Percentiles rank a stretch among this genome's conserved stretches.
phyloP scores from a whole-genome alignment of 805 yeast species.

The Kregervanrija delftensis region DNA sequence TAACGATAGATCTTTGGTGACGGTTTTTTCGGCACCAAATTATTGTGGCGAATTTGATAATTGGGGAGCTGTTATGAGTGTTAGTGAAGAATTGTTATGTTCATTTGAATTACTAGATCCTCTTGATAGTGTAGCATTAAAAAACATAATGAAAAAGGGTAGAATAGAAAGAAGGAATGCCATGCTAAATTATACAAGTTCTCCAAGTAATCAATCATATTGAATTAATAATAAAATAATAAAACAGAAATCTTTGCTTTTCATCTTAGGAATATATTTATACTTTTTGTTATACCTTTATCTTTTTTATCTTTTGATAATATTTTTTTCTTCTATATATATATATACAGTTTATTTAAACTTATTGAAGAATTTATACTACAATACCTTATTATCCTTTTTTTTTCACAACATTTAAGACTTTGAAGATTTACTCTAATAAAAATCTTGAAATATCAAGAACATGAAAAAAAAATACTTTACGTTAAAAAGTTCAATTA shows the following conservation, averaged over 20 bases:
- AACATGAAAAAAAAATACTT: too few relatives aligned
- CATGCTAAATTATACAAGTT: conserved; percentile 18
- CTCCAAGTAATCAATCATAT: conserved; percentile 15
- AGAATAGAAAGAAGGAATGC: conserved; percentile 76
- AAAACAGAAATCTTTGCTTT: not conserved
- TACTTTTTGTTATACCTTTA: not conserved
- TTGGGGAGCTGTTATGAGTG: conserved; percentile 99
- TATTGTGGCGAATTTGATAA: conserved; percentile 83
- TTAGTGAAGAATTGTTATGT: conserved; percentile 85
- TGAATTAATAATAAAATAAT: conserved; percentile 1
- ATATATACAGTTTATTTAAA: too few relatives aligned
- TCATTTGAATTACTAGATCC: conserved; percentile 93
- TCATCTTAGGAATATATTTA: not conserved
- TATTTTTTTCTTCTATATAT: conserved; percentile 1
- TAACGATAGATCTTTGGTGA: conserved; percentile 63
- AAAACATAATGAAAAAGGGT: conserved; percentile 93
- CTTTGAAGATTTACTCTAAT: conserved; percentile 1
- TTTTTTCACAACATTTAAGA: not conserved
- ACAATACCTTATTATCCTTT: not conserved
- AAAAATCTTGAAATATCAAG: not conserved
- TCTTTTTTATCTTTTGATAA: not conserved
- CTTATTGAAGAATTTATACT: too few relatives aligned
- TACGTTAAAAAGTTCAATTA: not conserved
- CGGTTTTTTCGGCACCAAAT: conserved; percentile 71
- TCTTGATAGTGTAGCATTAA: conserved; percentile 83